Evolutionary conservation across 2,329 filamentous ascomycete species (phyloP).

Genomic region (Aspergillus sp.): DNA sequence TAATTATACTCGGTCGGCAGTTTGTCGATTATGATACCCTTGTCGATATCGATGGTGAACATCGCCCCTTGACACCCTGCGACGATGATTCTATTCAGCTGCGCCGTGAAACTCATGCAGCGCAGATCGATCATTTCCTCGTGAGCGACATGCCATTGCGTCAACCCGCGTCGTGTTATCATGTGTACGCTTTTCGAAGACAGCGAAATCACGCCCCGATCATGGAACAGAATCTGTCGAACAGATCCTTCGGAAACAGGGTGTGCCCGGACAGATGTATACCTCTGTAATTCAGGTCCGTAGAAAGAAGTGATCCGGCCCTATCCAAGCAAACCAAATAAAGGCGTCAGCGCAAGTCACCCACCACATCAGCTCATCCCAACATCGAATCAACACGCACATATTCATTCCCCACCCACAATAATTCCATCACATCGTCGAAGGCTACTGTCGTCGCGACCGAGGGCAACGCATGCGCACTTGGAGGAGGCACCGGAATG

Average conservation of each 20-base stretch:
- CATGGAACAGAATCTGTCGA: slow-evolving; percentile 85
- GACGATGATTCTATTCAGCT: slow-evolving; percentile 79
- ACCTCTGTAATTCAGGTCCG: slow-evolving; percentile 78
- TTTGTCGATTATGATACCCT: slow-evolving; percentile 71
- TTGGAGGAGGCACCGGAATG: slow-evolving; percentile 76
- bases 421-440: slow-evolving; percentile 81
- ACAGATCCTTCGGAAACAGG: slow-evolving; percentile 71
- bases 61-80: slow-evolving; percentile 84
- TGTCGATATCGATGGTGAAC: slow-evolving; percentile 72
- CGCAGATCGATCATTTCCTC: slow-evolving; percentile 79
- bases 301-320: slow-evolving; percentile 88
- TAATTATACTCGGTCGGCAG: slow-evolving; percentile 74
- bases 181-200: slow-evolving; percentile 84
- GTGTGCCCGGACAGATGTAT: slow-evolving; percentile 88
- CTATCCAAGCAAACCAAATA: slow-evolving; percentile 46
- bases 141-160: slow-evolving; percentile 84
- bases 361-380: slow-evolving; percentile 4
- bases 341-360: slow-evolving; percentile 10
- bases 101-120: slow-evolving; percentile 94
- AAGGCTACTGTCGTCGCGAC: slow-evolving; percentile 81
- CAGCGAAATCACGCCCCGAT: slow-evolving; percentile 84
- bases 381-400: slow-evolving; percentile 51
- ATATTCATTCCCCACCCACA: slow-evolving; percentile 92
- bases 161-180: slow-evolving; percentile 75
- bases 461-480: slow-evolving; percentile 67